Base-by-base conservation (phyloP, 352 stramenopile species). In the Globisporangium spiculum region DNA sequence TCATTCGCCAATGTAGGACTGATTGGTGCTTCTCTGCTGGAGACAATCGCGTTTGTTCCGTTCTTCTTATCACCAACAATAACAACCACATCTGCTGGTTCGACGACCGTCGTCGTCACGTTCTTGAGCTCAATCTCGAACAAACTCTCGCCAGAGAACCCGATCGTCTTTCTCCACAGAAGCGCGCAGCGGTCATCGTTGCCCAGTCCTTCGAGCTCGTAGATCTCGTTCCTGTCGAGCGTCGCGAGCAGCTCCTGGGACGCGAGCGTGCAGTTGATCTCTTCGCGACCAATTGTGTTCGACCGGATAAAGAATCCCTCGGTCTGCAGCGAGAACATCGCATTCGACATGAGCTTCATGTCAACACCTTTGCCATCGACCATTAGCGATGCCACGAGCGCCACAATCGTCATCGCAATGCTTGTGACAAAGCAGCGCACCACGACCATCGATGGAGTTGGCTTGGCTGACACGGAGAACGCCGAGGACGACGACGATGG, bases 161-260 rank as follows among this genome's bases (percentile, higher is more conserved):
- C 38, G 38, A 46, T 46, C 38, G 38, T 46, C 38, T 46, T 46
- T 46, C 38, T 46, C 38, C 38, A 89, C 52, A 92, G 50, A 48
- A 92, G 67, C 7, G 84, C 81, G 52, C 84, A 92, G 32, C 77
- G 74, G 56, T 90, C 84, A 16, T 85, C 77, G 60, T 92, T 92
- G 24, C 81, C 84, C 5, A 90, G 65, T 12, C 65, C 70, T 0
- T 68, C 64, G 9, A 76, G 64, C 32, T 81, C 68, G 63, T 88
- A 92, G 32, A 77, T 61, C 61, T 92, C 83, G 0, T 60, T 77
- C 46, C 65, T 62, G n/a, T 67, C 73, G 1, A 90, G 65, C 20
- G 81, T 90, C n/a, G 73, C 70, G 18, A 81, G 77, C 63, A 90
- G 67, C 6, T 67, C 78, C 18, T 67, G 63, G 1, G 80, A 89